Evolutionary conservation across 208 protist species (phyloP).

Genomic region (Naegleria gruberi): DNA sequence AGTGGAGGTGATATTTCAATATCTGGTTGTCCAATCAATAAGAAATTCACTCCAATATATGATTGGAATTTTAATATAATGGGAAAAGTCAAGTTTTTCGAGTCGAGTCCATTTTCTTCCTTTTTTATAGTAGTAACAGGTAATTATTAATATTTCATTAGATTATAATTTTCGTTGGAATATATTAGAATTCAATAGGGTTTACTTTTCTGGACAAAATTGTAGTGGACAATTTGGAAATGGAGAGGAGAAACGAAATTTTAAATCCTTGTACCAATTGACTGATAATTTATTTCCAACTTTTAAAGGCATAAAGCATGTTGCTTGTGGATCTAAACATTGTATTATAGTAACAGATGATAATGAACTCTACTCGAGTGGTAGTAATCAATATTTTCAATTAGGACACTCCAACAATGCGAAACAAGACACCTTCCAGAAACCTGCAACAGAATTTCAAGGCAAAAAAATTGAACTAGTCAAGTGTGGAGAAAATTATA

Average conservation of each 20-base stretch:
- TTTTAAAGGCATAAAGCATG: background rate
- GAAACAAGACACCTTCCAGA: background rate
- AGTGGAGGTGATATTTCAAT: background rate
- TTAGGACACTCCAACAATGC: background rate
- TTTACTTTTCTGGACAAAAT: background rate
- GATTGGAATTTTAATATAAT: background rate
- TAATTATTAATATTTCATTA: background rate
- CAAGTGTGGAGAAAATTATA: background rate
- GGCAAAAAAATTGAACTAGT: background rate
- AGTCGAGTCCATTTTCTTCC: background rate
- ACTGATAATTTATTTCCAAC: background rate
- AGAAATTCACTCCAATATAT: background rate
- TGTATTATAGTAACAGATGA: background rate
- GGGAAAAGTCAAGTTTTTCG: background rate
- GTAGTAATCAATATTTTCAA: background rate
- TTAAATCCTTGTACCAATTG: background rate
- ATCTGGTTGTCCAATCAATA: background rate
- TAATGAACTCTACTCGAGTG: background rate
- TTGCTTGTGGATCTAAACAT: background rate
- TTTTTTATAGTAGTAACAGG: conserved; percentile 1
- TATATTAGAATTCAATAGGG: background rate
- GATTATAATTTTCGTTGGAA: background rate
- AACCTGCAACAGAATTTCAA: background rate
- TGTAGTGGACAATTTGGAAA: background rate
- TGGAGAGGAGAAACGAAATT: background rate